A percentile compares a stretch with the other conserved stretches of the same genome.
Evolutionary conservation across 164 flowering plant species (phyloP).

Genomic region (Nymphaea thermarum): DNA sequence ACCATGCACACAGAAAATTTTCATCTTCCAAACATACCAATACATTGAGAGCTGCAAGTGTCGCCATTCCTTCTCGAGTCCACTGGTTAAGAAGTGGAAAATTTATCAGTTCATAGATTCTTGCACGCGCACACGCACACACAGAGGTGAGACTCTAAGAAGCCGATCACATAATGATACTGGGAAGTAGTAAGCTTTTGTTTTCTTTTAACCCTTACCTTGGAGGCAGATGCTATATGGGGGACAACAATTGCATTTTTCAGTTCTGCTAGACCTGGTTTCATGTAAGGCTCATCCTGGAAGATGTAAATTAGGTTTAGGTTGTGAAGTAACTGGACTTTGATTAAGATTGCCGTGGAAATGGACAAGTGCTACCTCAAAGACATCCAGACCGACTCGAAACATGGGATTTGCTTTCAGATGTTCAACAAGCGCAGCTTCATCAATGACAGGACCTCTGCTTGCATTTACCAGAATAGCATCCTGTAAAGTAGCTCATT

Average conservation of each 20-base stretch:
- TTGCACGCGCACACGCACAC: no score
- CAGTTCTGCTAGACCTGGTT: constrained; percentile 90
- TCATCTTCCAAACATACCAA: constrained; percentile 34
- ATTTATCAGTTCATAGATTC: background rate
- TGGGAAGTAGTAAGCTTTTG: background rate
- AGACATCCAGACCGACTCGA: constrained; percentile 97
- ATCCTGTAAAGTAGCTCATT: constrained; percentile 30
- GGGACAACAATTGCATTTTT: constrained; percentile 91
- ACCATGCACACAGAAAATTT: background rate
- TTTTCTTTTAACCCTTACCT: constrained; percentile 29
- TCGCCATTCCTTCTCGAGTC: constrained; percentile 99
- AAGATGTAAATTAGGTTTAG: background rate
- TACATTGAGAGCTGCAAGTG: constrained; percentile 89
- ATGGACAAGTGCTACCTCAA: constrained; percentile 47
- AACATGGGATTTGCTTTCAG: constrained; percentile 88
- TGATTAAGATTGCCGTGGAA: background rate
- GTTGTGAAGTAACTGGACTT: background rate
- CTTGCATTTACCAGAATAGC: constrained; percentile 92
- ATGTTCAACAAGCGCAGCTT: constrained; percentile 90
- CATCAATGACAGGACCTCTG: constrained; percentile 94
- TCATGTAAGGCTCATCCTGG: constrained; percentile 96
- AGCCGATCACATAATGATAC: no score
- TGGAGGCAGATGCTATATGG: constrained; percentile 97
- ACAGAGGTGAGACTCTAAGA: no score
- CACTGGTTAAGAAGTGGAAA: constrained; percentile 37